Evolutionary conservation across 148 eudicot species (phyloP), one percentile per base, ranked within the genome.

Genomic region (Rhododendron molle): DNA sequence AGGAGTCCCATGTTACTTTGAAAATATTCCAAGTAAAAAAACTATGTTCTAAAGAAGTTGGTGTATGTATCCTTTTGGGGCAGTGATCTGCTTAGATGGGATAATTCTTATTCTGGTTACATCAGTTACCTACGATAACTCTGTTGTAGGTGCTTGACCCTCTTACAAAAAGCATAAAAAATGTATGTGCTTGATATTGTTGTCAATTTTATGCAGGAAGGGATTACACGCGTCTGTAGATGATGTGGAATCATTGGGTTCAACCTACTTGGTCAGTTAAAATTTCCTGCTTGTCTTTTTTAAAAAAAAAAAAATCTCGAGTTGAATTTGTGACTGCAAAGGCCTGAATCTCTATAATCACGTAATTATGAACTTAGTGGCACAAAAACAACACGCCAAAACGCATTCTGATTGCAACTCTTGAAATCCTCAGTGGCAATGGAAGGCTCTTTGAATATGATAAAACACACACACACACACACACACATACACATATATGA

Each of bases 231-330:
- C 90, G 86, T 87, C 88, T n/a, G 85, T 91, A 30, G 91, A 90
- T 54, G 90, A 92, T 82, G 78, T 86, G 30, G 86, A 91, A 84
- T 88, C 93, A n/a, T 3, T 88, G 74, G 85, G 88, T 83, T 54
- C 88, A 67, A 30, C 85, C 40, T 89, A 93, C 52, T 77, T 92
- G 92, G 94, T 92, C 32, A 85, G 94, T 86, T 82, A 65, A 52
- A 23, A 20, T 14, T 34, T 62, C 84, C 26, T 44, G 44, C 9
- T 9, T 60, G 28, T 44, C 83, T 0, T 43, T 49, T 3, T 54
- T 54, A n/a, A n/a, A n/a, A n/a, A n/a, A n/a, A n/a, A n/a, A n/a
- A n/a, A n/a, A 20, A 36, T 60, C 77, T 44, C 15, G 47, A 3
- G 16, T 26, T 52, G n/a, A 20, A 36, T 40, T 78, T 81, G 26